Conservation (phyloP, 495 filamentous ascomycete genomes). For the Glarea lozoyensis region DNA sequence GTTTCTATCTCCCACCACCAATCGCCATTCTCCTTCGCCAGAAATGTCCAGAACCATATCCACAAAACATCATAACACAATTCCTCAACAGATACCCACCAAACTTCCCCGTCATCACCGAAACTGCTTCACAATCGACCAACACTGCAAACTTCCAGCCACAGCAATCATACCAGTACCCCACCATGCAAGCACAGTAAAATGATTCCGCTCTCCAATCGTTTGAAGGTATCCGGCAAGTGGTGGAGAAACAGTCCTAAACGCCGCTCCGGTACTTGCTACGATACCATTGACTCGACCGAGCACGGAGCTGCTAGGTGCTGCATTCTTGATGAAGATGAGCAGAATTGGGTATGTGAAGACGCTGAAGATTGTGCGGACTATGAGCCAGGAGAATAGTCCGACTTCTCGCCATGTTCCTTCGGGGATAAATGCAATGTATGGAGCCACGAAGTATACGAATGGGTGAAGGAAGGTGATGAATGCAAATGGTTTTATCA, state of each 20-base stretch:
- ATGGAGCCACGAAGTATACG: constrained; percentile 76
- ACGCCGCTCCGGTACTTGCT: constrained; percentile 75
- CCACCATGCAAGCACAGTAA: constrained; percentile 86
- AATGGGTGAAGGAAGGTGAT: constrained; percentile 70
- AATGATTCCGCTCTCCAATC: constrained; percentile 62
- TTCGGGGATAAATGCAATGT: constrained; percentile 74
- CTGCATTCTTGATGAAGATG: constrained; percentile 72
- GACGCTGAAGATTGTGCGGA: constrained; percentile 76
- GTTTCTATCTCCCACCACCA: no score
- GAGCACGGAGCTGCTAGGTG: constrained; percentile 67
- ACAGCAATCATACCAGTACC: constrained; percentile 62
- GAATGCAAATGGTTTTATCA: constrained; percentile 48
- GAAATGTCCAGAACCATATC: no score
- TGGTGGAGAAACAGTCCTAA: constrained; percentile 74
- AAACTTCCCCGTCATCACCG: neutral
- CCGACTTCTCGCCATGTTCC: constrained; percentile 52
- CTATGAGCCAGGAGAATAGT: constrained; percentile 61
- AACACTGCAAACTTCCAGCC: constrained; percentile 43
- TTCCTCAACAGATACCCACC: no score
- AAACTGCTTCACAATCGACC: neutral
- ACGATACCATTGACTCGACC: constrained; percentile 83
- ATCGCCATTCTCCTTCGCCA: no score
- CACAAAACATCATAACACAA: no score
- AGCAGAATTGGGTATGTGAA: constrained; percentile 76
- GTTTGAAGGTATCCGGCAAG: constrained; percentile 75